Evolutionary conservation across 345 rosid species (phyloP), one percentile per base, ranked within the genome.

Genomic region (Aethionema arabicum): DNA sequence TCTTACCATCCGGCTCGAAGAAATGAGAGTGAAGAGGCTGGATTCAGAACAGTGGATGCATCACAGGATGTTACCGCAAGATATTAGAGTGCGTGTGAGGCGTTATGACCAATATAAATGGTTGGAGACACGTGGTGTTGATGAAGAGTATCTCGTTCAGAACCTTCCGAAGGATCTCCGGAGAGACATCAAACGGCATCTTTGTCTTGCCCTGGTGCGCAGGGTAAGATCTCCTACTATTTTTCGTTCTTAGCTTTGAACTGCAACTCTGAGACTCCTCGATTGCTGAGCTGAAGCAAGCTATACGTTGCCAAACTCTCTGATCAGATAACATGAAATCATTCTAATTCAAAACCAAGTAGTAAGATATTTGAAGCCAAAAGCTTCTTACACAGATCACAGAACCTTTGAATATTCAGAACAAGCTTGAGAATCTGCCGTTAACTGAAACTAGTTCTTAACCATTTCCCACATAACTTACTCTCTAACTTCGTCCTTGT

Each of bases 31-130:
- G 56, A 91, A 91, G 73, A 86, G 96, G 82, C 98, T 92, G 40
- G 98, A 88, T 68, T 86, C 98, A 46, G 98, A 91, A 49, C 96
- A 86, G 58, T 91, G 98, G 96, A 91, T 91, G 98, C 95, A 83
- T 78, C 98, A 91, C 52, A 83, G 98, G 48, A 77, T 91, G 83
- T 85, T 91, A 59, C 98, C 98, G 7, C 80, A 51, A 10, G 90
- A 91, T 2, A 87, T 91, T 5, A 79, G 90, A 72, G 88, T 88
- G 56, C 83, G 98, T 40, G 96, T 91, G 42, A 78, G 98, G 58
- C 85, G 95, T 55, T 86, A 91, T 65, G 98, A 91, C 74, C 98
- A 91, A 58, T 91, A 88, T 63, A 91, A 88, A 72, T 91, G 96
- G 98, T 61, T 88, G 78, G 98, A 79, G 83, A 91, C 98, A 16